These are phyloP conservation scores for Globisporangium barbulae DNA, from an alignment of 352 stramenopile species.

Conservation along the genomic window DNA sequence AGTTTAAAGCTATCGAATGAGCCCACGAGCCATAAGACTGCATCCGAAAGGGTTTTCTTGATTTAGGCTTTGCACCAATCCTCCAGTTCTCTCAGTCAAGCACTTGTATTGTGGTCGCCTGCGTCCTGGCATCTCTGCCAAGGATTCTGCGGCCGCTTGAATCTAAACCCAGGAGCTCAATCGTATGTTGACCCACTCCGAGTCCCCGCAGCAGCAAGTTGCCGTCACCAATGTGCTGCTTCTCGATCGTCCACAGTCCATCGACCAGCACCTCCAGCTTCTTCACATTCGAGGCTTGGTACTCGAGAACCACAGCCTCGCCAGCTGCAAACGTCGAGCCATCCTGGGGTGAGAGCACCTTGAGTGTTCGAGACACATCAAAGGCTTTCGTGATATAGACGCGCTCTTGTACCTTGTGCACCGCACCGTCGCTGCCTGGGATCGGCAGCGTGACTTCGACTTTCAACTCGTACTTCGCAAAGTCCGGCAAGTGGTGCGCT, in stretches of 20 bases:
- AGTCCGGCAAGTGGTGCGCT: conserved; percentile 7
- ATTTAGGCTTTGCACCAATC: too few species aligned
- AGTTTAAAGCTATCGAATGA: too few species aligned
- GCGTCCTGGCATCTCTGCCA: neutral
- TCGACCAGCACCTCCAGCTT: conserved; percentile 32
- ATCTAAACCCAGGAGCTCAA: conserved; percentile 27
- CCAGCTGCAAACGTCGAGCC: conserved; percentile 18
- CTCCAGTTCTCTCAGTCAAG: neutral
- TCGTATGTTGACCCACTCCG: conserved; percentile 24
- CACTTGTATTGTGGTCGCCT: neutral
- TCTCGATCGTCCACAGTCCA: conserved; percentile 22
- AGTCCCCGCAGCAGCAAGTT: conserved; percentile 45
- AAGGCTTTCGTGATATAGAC: conserved; percentile 22
- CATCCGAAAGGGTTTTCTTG: too few species aligned
- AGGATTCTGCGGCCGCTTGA: neutral
- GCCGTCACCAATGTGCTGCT: conserved; percentile 31
- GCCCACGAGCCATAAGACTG: too few species aligned
- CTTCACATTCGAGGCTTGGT: conserved; percentile 33
- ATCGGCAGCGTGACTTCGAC: conserved; percentile 36
- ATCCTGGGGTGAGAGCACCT: conserved; percentile 26
- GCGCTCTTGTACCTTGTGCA: conserved; percentile 25
- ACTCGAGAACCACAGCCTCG: conserved; percentile 36
- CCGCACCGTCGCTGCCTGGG: conserved; percentile 30
- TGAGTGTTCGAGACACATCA: conserved; percentile 16
- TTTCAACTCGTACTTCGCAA: conserved; percentile 22